phyloP scores from a whole-genome alignment of 306 rosid genomes.

The Ochetophila trinervis region DNA sequence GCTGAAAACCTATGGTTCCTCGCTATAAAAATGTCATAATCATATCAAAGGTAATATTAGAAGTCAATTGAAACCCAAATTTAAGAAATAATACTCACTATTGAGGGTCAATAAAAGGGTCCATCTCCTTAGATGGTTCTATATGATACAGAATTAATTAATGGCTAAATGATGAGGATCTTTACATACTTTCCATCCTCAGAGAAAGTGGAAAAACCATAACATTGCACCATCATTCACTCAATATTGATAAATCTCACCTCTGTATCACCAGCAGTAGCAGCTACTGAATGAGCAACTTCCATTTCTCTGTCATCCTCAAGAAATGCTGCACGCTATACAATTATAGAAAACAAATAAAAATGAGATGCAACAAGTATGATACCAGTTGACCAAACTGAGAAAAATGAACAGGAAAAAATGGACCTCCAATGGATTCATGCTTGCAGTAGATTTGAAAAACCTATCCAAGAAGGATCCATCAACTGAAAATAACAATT shows the following conservation, averaged over 20 bases:
- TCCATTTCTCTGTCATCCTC: conserved; percentile 89
- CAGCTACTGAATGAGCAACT: conserved; percentile 89
- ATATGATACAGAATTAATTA: neutral
- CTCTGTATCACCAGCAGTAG: conserved; percentile 85
- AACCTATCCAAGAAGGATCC: conserved; percentile 81
- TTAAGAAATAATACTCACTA: neutral
- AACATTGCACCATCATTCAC: neutral
- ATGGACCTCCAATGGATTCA: conserved; percentile 76
- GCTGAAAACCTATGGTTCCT: no score
- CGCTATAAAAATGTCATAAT: no score
- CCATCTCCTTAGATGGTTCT: neutral
- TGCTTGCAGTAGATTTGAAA: conserved; percentile 67
- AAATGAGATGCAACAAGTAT: conserved; percentile 13
- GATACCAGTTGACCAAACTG: neutral
- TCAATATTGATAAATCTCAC: conserved; percentile 22
- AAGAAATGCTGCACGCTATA: conserved; percentile 80
- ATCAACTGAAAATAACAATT: conserved; percentile 48
- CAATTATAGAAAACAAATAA: conserved; percentile 1
- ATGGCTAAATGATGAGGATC: neutral
- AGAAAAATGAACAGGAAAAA: conserved; percentile 13
- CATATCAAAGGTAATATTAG: no score
- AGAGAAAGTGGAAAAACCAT: neutral
- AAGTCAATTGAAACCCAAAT: no score
- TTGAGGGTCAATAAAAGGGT: neutral
- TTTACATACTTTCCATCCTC: neutral